Evolutionary conservation across 176 grass and related monocot species (phyloP).

Genomic region (Aegilops bicornis): DNA sequence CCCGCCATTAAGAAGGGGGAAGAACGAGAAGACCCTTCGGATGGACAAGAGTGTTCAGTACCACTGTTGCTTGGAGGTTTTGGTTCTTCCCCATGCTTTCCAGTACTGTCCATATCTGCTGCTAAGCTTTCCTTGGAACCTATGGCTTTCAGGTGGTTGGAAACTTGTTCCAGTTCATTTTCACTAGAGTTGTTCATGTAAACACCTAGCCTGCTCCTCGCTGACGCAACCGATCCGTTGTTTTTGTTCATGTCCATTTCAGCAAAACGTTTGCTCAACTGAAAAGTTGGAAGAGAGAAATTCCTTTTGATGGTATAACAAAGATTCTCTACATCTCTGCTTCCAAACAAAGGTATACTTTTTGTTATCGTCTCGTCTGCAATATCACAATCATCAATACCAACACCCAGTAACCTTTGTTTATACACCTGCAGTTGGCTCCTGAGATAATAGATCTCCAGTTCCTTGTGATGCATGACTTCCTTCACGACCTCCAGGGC

Average conservation of each 20-base stretch:
- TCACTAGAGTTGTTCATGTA: conserved; percentile 19
- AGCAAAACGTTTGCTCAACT: conserved; percentile 30
- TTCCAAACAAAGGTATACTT: conserved; percentile 30
- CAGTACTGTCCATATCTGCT: not conserved
- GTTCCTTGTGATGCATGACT: conserved; percentile 73
- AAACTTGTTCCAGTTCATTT: conserved; percentile 31
- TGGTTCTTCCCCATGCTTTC: conserved; percentile 29
- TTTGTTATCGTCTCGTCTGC: conserved; percentile 39
- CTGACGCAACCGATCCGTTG: conserved; percentile 20
- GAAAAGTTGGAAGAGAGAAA: conserved; percentile 58
- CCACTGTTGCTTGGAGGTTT: conserved; percentile 14
- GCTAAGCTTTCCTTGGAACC: conserved; percentile 33
- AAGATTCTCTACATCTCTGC: conserved; percentile 10
- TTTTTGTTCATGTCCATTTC: conserved; percentile 45
- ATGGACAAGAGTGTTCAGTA: conserved; percentile 5
- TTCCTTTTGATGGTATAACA: conserved; percentile 56
- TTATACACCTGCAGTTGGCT: conserved; percentile 59
- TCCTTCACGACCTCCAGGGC: conserved; percentile 60
- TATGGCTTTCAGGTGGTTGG: conserved; percentile 2
- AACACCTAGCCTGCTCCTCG: conserved; percentile 32
- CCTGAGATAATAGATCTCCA: conserved; percentile 73
- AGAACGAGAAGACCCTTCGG: conserved; percentile 26
- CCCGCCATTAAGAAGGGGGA: conserved; percentile 1
- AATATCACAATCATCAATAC: conserved; percentile 46
- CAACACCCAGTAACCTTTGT: conserved; percentile 51